Evolutionary conservation across 805 yeast genomes (phyloP).

Genomic region (Kuraishia borneana): DNA sequence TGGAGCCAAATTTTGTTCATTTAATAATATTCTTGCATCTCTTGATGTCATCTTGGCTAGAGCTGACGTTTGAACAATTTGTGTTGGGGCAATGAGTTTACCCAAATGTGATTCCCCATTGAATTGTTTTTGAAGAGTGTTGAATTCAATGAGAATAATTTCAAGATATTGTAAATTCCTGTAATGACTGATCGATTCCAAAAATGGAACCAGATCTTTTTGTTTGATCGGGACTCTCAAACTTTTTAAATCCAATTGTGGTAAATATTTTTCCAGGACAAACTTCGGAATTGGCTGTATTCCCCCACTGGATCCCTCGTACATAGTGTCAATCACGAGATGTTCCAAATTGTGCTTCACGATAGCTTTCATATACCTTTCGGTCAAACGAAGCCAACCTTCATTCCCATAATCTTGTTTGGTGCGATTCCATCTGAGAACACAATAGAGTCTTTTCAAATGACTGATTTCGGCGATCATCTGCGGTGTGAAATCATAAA

Average conservation of each 20-base stretch:
- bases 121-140: constrained; percentile 3
- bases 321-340: constrained; percentile 12
- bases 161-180: constrained; percentile 9
- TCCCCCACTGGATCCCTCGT: constrained; percentile 6
- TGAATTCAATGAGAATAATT: constrained; percentile 10
- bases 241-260: constrained; percentile 6
- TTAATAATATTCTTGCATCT: constrained; percentile 1
- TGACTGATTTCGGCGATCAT: constrained; percentile 6
- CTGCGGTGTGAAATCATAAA: constrained; percentile 7
- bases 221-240: constrained; percentile 10
- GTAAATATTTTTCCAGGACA: constrained; percentile 6
- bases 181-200: constrained; percentile 4
- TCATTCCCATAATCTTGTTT: constrained; percentile 4
- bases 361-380: constrained; percentile 6
- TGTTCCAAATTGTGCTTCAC: constrained; percentile 4
- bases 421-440: constrained; percentile 9
- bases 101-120: constrained; percentile 1
- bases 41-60: neutral
- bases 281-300: constrained; percentile 4
- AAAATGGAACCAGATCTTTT: constrained; percentile 4
- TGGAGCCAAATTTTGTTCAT: neutral
- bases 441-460: constrained; percentile 9
- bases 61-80: neutral
- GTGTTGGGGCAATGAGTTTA: neutral
- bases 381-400: constrained; percentile 3